Percentiles rank a stretch among this genome's conserved stretches.
These are phyloP conservation scores for Populus hybrid DNA, from an alignment of 441 rosid species.

Conservation along the genomic window DNA sequence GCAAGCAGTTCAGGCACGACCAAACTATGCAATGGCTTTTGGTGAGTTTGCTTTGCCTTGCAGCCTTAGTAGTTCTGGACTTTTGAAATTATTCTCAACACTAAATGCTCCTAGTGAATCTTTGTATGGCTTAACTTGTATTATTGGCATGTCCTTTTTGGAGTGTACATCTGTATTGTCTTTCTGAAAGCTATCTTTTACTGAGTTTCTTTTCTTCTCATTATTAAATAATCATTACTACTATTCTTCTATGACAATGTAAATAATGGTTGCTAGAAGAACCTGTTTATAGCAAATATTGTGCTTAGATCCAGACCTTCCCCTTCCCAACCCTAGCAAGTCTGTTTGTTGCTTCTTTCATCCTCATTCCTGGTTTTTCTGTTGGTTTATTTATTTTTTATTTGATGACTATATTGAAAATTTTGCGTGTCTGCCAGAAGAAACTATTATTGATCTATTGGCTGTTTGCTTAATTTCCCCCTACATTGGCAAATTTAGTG, in stretches of 20 bases:
- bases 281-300: background rate
- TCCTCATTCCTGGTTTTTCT: background rate
- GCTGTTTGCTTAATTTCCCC: background rate
- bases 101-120: background rate
- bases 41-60: slow-evolving; percentile 47
- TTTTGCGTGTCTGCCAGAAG: background rate
- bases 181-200: background rate
- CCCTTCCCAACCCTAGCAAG: background rate
- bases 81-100: background rate
- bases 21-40: slow-evolving; percentile 78
- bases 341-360: background rate
- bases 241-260: background rate
- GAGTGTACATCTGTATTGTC: background rate
- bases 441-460: background rate
- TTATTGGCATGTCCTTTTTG: background rate
- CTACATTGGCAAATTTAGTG: background rate
- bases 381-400: background rate
- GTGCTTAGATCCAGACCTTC: background rate
- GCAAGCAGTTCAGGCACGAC: slow-evolving; percentile 83
- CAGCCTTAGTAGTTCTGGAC: background rate
- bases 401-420: background rate
- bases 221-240: background rate
- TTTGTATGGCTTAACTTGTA: background rate
- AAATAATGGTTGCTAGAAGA: background rate
- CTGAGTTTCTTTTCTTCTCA: background rate